phyloP scores from a whole-genome alignment of 2,329 filamentous ascomycete species.

The Paecilomyces sp. region DNA sequence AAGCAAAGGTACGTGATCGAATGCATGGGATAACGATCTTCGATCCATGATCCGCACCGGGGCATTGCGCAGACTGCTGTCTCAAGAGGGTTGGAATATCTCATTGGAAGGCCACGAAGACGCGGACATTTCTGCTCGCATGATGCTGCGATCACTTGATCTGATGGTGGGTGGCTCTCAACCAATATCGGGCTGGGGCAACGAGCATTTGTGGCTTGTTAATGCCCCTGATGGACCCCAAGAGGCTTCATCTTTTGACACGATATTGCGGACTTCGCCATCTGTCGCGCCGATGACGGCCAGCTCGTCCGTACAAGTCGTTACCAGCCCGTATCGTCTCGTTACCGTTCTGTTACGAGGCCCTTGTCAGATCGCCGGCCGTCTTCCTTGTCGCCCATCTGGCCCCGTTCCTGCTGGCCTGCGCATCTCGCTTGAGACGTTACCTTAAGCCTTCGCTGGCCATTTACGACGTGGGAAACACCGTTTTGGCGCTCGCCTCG shows the following conservation, averaged over 20 bases:
- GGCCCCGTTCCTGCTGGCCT: background rate
- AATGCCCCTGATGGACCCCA: background rate
- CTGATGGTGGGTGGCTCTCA: slow-evolving; percentile 25
- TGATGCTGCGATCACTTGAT: slow-evolving; percentile 57
- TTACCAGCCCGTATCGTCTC: background rate
- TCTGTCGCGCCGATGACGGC: background rate
- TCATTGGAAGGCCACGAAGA: slow-evolving; percentile 10
- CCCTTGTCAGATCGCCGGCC: background rate
- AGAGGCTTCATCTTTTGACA: background rate
- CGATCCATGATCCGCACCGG: slow-evolving; percentile 24
- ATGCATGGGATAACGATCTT: slow-evolving; percentile 13
- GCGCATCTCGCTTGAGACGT: background rate
- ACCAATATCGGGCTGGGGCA: slow-evolving; percentile 8
- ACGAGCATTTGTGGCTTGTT: background rate
- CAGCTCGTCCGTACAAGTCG: background rate
- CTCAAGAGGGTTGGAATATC: slow-evolving; percentile 10
- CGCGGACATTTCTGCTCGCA: slow-evolving; percentile 40
- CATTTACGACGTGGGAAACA: background rate
- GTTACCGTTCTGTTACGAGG: background rate
- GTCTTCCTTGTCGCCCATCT: background rate
- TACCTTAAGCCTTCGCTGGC: background rate
- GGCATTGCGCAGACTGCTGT: slow-evolving; percentile 16
- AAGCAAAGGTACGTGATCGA: background rate
- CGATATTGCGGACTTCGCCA: background rate
- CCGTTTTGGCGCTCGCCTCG: background rate